phyloP scores from a whole-genome alignment of 306 rosid genomes.

The Vigna hirtella region DNA sequence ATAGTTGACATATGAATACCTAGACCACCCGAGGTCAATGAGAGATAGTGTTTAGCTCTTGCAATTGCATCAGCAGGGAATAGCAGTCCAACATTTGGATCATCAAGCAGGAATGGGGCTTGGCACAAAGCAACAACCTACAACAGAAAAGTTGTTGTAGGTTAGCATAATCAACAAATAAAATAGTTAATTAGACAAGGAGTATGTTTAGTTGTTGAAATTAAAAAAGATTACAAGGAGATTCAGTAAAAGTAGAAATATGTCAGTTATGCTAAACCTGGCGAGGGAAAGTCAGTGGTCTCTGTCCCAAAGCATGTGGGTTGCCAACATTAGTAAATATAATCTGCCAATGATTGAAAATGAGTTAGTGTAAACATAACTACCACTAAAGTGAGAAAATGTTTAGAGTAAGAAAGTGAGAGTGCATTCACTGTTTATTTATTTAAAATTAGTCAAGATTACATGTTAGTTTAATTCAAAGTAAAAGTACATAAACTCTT shows the following conservation, averaged over 20 bases:
- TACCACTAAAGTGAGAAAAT: neutral
- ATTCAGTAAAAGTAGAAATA: conserved; percentile 36
- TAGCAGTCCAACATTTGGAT: conserved; percentile 89
- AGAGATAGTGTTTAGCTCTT: conserved; percentile 85
- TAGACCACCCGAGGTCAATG: conserved; percentile 88
- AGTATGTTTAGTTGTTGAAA: conserved; percentile 23
- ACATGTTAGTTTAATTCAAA: neutral
- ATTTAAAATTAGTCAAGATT: neutral
- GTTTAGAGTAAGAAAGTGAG: neutral
- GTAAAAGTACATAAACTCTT: neutral
- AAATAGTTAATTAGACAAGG: conserved; percentile 12
- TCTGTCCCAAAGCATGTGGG: conserved; percentile 99
- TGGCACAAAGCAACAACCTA: conserved; percentile 99
- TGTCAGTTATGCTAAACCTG: conserved; percentile 65
- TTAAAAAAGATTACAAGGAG: conserved; percentile 21
- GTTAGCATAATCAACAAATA: conserved; percentile 42
- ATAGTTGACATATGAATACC: conserved; percentile 60
- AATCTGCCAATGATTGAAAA: conserved; percentile 63
- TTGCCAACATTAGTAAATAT: conserved; percentile 99
- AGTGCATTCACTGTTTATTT: neutral
- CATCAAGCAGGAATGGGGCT: conserved; percentile 96
- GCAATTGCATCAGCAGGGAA: conserved; percentile 99
- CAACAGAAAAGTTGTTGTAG: conserved; percentile 33
- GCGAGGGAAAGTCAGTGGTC: conserved; percentile 96
- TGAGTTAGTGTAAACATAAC: conserved; percentile 31